Base-by-base conservation (phyloP, 2,329 filamentous ascomycete genomes). In the Verticillium zaregamsianum region DNA sequence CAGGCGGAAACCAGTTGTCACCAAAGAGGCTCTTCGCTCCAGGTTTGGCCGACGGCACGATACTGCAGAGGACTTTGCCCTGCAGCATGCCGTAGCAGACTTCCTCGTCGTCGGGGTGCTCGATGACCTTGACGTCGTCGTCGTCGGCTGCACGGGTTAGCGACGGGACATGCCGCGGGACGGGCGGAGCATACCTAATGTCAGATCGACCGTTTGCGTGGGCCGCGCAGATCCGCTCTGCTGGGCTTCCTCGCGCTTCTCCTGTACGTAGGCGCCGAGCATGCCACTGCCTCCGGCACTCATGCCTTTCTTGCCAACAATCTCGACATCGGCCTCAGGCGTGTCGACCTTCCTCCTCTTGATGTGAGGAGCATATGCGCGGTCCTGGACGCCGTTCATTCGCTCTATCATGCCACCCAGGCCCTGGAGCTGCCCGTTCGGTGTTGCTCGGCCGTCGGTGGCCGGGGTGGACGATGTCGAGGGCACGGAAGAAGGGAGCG, bases 1-100 rank as follows among this genome's bases (percentile, higher is more conserved):
- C 90, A 15, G 84, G 79, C 2, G 92, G 91, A 85, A 90, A 93
- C 66, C 87, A 84, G 54, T 73, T 73, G 59, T 84, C 76, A 54
- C 84, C 78, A 66, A 85, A 86, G 11, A 90, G 78, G 23, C 82
- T 78, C 62, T 85, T 81, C 28, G 82, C 80, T 33, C 83, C 83
- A 1, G 89, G 86, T 68, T 88, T 92, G 0, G 88, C 86, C 2
- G 82, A 85, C 1, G 92, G 92, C 2, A 94, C 86, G 39, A 80
- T 77, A 68, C 86, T 82, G 64, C 89, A 90, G 65, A 88, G 86
- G 52, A 95, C 79, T 60, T 79, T 84, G 2, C 87, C 83, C 60
- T 92, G 87, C 23, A 96, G 76, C 76, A 90, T 90, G 52, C 92
- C 92, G 70, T 91, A 93, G 75, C 92, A 96, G 3, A 96, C 89